Conservation (phyloP, 768 basidiomycete species). For the Leccinellum rugosiceps region DNA sequence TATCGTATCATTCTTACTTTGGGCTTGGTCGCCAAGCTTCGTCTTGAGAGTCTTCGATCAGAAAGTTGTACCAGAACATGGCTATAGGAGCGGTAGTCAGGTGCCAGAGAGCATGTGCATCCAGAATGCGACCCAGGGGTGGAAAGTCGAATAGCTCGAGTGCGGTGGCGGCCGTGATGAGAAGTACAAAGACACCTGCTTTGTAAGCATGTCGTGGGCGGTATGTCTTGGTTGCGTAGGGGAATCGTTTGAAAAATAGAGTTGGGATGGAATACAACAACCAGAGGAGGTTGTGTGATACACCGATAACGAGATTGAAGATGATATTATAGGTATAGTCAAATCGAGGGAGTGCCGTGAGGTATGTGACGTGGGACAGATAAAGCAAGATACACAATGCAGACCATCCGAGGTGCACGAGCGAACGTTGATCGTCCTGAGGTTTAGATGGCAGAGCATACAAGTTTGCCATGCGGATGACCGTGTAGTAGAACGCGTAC, state of each 20-base stretch:
- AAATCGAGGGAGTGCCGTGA: slow-evolving; percentile 72
- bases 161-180: slow-evolving; percentile 70
- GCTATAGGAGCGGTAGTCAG: slow-evolving; percentile 76
- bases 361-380: slow-evolving; percentile 73
- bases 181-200: slow-evolving; percentile 56
- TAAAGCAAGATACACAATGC: slow-evolving; percentile 53
- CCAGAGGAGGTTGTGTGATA: slow-evolving; percentile 84
- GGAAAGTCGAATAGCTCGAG: slow-evolving; percentile 93
- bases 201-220: slow-evolving; percentile 53
- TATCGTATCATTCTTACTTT: slow-evolving; percentile 17
- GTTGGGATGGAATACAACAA: slow-evolving; percentile 58
- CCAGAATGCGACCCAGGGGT: slow-evolving; percentile 68
- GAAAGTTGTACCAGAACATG: slow-evolving; percentile 81
- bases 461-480: slow-evolving; percentile 73
- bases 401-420: slow-evolving; percentile 40
- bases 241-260: slow-evolving; percentile 52
- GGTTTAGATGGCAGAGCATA: slow-evolving; percentile 44
- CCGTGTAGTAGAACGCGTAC: slow-evolving; percentile 73
- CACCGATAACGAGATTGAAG: slow-evolving; percentile 75
- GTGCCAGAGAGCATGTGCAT: slow-evolving; percentile 96
- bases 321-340: slow-evolving; percentile 93
- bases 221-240: slow-evolving; percentile 51
- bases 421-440: slow-evolving; percentile 16
- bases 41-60: slow-evolving; percentile 70
- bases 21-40: slow-evolving; percentile 57